phyloP scores from a whole-genome alignment of 129 eudicot genomes.

The Sambucus nigra region DNA sequence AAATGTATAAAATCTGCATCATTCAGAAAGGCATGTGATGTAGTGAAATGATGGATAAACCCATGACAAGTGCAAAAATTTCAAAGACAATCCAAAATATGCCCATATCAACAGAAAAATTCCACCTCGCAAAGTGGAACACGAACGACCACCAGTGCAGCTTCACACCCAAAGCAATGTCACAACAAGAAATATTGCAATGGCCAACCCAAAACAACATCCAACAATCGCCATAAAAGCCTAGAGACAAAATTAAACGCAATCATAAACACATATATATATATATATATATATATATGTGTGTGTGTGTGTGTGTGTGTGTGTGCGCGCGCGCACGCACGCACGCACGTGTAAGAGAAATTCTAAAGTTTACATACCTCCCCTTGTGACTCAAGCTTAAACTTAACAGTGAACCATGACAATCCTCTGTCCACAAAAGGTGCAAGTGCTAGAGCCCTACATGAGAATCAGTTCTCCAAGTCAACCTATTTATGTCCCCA shows the following conservation, averaged over 20 bases:
- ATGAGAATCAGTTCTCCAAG: conserved; percentile 2
- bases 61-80: background rate
- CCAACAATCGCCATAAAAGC: conserved; percentile 75
- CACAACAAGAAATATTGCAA: conserved; percentile 51
- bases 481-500: background rate
- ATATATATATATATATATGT: background rate
- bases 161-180: conserved; percentile 60
- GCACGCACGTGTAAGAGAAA: background rate
- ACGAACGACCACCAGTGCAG: background rate
- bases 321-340: no score
- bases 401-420: conserved; percentile 68
- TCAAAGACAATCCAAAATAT: background rate
- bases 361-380: conserved; percentile 35
- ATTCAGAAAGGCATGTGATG: no score
- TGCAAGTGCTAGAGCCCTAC: conserved; percentile 97
- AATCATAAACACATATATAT: background rate
- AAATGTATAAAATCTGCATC: no score
- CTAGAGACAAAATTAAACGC: conserved; percentile 28
- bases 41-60: background rate
- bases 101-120: background rate
- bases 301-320: background rate
- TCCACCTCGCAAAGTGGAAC: background rate
- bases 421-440: conserved; percentile 82
- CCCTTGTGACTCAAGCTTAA: conserved; percentile 66
- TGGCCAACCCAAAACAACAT: conserved; percentile 72